Evolutionary conservation across 805 yeast species (phyloP), one percentile per base, ranked within the genome.

Genomic region (Ogataea sp.): DNA sequence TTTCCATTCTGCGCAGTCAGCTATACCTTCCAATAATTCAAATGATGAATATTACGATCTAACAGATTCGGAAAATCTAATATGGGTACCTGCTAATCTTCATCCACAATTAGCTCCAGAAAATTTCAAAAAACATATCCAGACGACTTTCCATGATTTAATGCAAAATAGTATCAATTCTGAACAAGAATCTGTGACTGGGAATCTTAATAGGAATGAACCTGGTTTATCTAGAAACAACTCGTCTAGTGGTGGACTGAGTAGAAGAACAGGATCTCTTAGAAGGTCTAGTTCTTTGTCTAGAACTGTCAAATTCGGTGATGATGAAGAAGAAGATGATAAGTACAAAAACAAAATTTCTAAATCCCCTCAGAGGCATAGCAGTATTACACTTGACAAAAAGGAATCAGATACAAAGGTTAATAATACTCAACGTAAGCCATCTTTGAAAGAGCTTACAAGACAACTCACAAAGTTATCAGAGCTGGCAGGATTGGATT

Each of bases 51-150:
- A 48, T 23, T 41, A 44, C 20, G 48, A 48, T 7, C 23, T 55
- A 13, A 43, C 50, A 20, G 65, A 61, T 39, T 61, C 73, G 15
- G 71, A 72, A 36, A 64, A 74, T 41, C 61, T 84, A 25, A 64
- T 90, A 39, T 90, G 98, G 98, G 97, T 93, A 1, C 97, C 97
- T 0, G 98, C 97, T 2, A 78, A 77, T 45, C 70, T 87, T 29
- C 98, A 93, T 57, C 97, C 97, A 1, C 90, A 84, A 51, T 73
- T 90, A n/a, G 89, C 94, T 20, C 97, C 97, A 2, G 94, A 85
- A 51, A 86, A 84, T 50, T 83, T 78, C 62, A 67, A 78, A 46
- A 73, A 71, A 47, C 83, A 82, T 53, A 79, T 83, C 34, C 80
- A 80, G 42, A 58, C 64, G 21, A 69, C 75, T n/a, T 77, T 74